Evolutionary conservation across 2,329 filamentous ascomycete species (phyloP).

Genomic region (Cordyceps fumosorosea): DNA sequence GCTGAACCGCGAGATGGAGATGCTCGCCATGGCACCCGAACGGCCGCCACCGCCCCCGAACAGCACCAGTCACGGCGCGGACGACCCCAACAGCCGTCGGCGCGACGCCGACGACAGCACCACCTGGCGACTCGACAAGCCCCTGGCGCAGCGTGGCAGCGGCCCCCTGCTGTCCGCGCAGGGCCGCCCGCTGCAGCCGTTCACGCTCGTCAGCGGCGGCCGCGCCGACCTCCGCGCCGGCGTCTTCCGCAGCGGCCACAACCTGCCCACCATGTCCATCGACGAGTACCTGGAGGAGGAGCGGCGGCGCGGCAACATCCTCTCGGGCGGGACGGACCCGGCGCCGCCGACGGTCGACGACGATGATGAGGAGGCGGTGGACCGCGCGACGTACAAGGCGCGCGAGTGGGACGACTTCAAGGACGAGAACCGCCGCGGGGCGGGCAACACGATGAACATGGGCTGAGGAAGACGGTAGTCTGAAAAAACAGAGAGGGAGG

Average conservation of each 20-base stretch:
- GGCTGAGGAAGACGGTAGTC: constrained; percentile 35
- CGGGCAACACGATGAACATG: constrained; percentile 77
- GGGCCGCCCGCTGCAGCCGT: constrained; percentile 84
- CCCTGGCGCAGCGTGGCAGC: constrained; percentile 42
- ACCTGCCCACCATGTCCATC: constrained; percentile 93
- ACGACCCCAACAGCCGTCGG: constrained; percentile 38
- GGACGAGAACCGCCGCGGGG: constrained; percentile 80
- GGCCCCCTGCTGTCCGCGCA: constrained; percentile 67
- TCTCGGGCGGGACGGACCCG: constrained; percentile 80
- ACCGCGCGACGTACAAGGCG: constrained; percentile 88
- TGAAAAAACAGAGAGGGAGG: too few species aligned
- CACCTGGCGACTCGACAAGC: constrained; percentile 67
- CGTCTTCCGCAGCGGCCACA: constrained; percentile 88
- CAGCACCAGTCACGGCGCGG: background rate
- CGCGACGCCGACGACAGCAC: constrained; percentile 32
- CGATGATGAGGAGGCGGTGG: constrained; percentile 81
- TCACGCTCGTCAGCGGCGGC: constrained; percentile 68
- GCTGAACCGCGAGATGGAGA: constrained; percentile 74
- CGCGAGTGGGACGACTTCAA: constrained; percentile 91
- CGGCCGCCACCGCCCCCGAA: constrained; percentile 25
- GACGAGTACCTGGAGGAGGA: constrained; percentile 97
- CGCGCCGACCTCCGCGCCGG: constrained; percentile 69
- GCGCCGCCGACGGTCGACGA: constrained; percentile 71
- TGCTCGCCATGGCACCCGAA: constrained; percentile 68
- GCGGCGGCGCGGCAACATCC: constrained; percentile 72